Evolutionary conservation across 768 basidiomycete species (phyloP), one percentile per base, ranked within the genome.

Genomic region (Podaxis sp.): DNA sequence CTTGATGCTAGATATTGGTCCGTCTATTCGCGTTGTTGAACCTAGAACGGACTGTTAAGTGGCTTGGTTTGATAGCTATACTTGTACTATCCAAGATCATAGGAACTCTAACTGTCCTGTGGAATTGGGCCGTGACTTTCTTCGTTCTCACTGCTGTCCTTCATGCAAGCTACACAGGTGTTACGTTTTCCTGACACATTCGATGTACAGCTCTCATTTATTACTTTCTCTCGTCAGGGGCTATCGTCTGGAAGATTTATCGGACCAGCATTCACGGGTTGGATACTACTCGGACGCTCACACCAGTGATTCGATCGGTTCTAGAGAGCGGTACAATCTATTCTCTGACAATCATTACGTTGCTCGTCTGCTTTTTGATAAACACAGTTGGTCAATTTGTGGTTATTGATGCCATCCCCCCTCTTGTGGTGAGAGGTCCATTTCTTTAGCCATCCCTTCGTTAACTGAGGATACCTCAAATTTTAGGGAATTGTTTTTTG

Each of bases 151-250:
- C 26, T 13, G 30, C 36, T 15, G 17, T 44, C 4, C 57, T 48
- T n/a, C 57, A 58, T 22, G 33, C 30, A n/a, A 33, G 57, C 13
- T 49, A 58, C 17, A 58, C 57, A 11, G 44, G 57, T 58, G 8
- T 30, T 30, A 6, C 39, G 46, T 28, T 33, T 42, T 28, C 17
- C 13, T 11, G 4, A 17, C 12, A 30, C 7, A 4, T 30, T 17
- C 26, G 17, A 30, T 12, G 15, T 26, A 30, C 24, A 30, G 30
- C 4, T 28, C 8, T 30, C 52, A 30, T 28, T n/a, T 30, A 30
- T 11, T 52, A 4, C 17, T 30, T 7, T 30, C 26, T 30, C 5
- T 30, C 28, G 7, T 1, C 17, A 58, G 57, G 42, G 3, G 42
- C 57, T 38, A 58, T 58, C 12, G 57, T 33, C 4, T 36, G 17